phyloP scores from a whole-genome alignment of 345 rosid species.

The Mercurialis annua region DNA sequence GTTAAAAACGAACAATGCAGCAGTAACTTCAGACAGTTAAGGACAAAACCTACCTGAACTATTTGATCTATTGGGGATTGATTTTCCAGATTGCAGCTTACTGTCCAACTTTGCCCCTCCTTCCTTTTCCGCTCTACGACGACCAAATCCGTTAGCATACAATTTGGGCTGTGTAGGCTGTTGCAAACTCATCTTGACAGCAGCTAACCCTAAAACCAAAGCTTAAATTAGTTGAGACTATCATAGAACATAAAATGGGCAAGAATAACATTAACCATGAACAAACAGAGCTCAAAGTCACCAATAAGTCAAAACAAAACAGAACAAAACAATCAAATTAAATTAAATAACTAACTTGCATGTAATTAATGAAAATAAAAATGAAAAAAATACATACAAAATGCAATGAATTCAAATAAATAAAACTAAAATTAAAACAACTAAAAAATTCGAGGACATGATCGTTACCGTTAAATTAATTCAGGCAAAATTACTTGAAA shows the following conservation, averaged over 20 bases:
- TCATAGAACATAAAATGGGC: too few relatives aligned
- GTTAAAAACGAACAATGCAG: slow-evolving; percentile 19
- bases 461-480: too few relatives aligned
- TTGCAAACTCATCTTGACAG: slow-evolving; percentile 40
- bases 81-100: slow-evolving; percentile 55
- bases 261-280: neutral
- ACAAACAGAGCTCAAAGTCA: too few relatives aligned
- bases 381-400: too few relatives aligned
- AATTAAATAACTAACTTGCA: too few relatives aligned
- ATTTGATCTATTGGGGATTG: slow-evolving; percentile 37
- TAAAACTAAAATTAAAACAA: too few relatives aligned
- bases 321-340: too few relatives aligned
- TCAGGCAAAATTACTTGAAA: too few relatives aligned
- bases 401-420: too few relatives aligned
- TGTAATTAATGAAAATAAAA: too few relatives aligned
- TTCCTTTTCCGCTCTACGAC: slow-evolving; percentile 60
- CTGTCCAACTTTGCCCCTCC: slow-evolving; percentile 45
- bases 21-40: slow-evolving; percentile 2
- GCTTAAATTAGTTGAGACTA: neutral
- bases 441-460: too few relatives aligned
- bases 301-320: too few relatives aligned
- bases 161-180: slow-evolving; percentile 45
- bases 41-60: slow-evolving; percentile 42
- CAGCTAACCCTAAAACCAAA: slow-evolving; percentile 1
- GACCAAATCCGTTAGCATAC: slow-evolving; percentile 62